These are phyloP conservation scores for Biancaea sappan DNA, from an alignment of 306 rosid genomes.

Conservation along the genomic window DNA sequence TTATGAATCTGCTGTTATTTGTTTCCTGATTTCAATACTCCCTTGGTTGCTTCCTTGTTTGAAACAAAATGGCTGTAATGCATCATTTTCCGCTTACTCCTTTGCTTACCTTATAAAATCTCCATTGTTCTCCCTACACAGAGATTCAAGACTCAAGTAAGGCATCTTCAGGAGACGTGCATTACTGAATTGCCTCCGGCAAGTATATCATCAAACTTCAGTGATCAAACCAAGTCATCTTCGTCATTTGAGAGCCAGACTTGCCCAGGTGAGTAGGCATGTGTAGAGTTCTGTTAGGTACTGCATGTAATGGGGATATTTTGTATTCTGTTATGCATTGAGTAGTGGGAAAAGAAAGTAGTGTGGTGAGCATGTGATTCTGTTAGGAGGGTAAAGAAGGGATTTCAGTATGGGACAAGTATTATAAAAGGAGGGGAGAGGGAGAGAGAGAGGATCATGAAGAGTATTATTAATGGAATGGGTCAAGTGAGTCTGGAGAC, in stretches of 20 bases:
- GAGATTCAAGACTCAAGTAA: constrained; percentile 14
- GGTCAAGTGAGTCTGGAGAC: no score
- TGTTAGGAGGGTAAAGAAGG: no score
- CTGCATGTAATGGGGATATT: no score
- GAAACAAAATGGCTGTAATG: not conserved
- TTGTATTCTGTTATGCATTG: no score
- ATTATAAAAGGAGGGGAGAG: no score
- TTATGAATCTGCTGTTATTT: not conserved
- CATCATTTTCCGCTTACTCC: not conserved
- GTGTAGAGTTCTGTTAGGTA: not conserved
- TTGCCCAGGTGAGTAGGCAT: constrained; percentile 18
- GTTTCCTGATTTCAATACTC: not conserved
- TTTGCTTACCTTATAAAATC: not conserved
- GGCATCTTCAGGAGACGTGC: no score
- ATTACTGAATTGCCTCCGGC: not conserved
- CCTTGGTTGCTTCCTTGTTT: not conserved
- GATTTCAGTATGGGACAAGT: no score
- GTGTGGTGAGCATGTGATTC: no score
- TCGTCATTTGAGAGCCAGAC: not conserved
- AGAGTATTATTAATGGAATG: no score
- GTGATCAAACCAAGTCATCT: not conserved
- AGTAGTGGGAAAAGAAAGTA: no score
- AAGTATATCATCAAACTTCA: not conserved
- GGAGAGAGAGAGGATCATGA: no score
- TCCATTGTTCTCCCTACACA: not conserved